phyloP scores from a whole-genome alignment of 768 basidiomycete genomes.

The Rossbeevera mucosa region DNA sequence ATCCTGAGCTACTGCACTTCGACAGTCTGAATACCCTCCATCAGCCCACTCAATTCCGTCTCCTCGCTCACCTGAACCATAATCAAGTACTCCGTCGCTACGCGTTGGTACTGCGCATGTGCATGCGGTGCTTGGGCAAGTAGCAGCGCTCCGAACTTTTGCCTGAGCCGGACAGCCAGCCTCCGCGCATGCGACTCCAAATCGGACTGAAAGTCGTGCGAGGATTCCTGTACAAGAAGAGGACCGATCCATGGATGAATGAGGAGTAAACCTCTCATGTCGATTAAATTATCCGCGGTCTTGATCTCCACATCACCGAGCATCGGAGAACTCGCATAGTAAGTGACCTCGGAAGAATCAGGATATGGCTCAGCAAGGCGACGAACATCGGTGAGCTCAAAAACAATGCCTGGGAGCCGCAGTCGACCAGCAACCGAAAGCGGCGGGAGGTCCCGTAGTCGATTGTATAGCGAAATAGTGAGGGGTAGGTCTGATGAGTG shows the following conservation, averaged over 20 bases:
- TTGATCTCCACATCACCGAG: background rate
- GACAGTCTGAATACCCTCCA: background rate
- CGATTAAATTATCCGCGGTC: background rate
- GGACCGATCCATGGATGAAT: background rate
- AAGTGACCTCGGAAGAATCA: background rate
- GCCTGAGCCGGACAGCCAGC: background rate
- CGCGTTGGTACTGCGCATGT: background rate
- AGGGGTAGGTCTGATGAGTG: background rate
- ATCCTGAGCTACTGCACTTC: background rate
- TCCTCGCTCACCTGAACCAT: background rate
- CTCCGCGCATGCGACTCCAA: background rate
- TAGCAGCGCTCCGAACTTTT: background rate
- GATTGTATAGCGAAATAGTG: background rate
- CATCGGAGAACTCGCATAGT: background rate
- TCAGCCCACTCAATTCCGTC: background rate
- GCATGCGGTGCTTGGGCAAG: background rate
- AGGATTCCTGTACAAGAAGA: background rate
- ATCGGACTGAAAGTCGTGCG: background rate
- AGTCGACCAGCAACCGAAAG: background rate
- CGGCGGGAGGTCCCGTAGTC: background rate
- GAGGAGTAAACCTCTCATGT: background rate
- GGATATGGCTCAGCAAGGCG: background rate
- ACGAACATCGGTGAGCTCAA: background rate
- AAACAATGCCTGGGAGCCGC: background rate
- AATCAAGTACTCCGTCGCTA: background rate